phyloP scores from a whole-genome alignment of 768 basidiomycete genomes.

The Pisolithus microcarpus region DNA sequence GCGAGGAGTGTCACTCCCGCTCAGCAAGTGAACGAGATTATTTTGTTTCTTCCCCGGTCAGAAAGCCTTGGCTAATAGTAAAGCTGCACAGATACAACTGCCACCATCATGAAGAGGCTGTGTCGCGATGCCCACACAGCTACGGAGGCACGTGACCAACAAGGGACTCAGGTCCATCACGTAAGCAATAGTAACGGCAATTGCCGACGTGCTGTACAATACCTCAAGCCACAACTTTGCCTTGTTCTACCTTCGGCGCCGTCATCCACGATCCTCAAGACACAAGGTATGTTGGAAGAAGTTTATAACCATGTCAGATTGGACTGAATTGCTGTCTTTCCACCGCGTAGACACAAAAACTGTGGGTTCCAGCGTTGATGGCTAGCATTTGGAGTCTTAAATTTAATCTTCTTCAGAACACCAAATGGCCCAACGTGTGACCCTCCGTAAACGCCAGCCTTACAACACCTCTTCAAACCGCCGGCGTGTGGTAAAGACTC shows the following conservation, averaged over 20 bases:
- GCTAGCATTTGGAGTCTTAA: neutral
- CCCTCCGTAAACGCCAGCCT: constrained; percentile 95
- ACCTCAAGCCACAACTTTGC: constrained; percentile 23
- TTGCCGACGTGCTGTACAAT: constrained; percentile 24
- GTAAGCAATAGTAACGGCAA: constrained; percentile 8
- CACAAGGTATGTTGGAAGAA: constrained; percentile 6
- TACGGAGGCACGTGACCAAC: constrained; percentile 2
- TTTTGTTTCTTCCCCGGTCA: too few relatives aligned
- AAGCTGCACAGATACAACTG: neutral
- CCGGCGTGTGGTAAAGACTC: constrained; percentile 93
- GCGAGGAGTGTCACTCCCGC: neutral
- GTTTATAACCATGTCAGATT: neutral
- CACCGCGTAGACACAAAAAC: neutral
- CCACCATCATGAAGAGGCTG: constrained; percentile 5
- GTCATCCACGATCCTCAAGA: constrained; percentile 30
- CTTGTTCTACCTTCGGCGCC: constrained; percentile 19
- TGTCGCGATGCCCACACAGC: constrained; percentile 3
- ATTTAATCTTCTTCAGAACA: constrained; percentile 6
- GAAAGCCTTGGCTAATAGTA: neutral
- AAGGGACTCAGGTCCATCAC: neutral
- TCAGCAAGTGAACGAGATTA: neutral
- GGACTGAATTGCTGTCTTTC: neutral
- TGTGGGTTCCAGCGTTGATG: neutral
- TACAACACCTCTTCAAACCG: constrained; percentile 99
- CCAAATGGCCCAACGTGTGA: constrained; percentile 96